Percentiles rank a stretch among this genome's conserved stretches.
phyloP scores from a whole-genome alignment of 2,329 filamentous ascomycete species.

The Magnaporthales sp. region DNA sequence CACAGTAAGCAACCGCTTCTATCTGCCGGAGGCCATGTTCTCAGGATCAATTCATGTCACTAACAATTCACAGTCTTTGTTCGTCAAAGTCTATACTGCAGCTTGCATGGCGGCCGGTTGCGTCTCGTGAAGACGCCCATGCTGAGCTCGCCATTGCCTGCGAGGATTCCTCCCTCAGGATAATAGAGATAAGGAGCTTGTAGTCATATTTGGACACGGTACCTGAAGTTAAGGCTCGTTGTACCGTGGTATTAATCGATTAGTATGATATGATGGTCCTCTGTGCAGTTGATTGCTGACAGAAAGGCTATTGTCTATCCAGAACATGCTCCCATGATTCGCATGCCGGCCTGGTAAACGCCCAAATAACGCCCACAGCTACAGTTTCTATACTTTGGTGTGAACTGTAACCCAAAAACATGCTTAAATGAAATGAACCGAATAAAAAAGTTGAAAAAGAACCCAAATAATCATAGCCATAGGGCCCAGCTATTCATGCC shows the following conservation, averaged over 20 bases:
- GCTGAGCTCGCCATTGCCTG: slow-evolving; percentile 44
- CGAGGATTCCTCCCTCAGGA: slow-evolving; percentile 51
- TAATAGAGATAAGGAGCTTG: slow-evolving; percentile 36
- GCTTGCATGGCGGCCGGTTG: slow-evolving; percentile 57
- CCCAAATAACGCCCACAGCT: not conserved
- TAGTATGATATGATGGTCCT: not conserved
- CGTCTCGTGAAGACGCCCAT: slow-evolving; percentile 10
- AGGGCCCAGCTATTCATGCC: not conserved
- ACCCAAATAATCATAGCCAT: not conserved
- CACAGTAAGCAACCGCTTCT: slow-evolving; percentile 26
- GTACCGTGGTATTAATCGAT: not conserved
- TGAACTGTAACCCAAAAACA: not conserved
- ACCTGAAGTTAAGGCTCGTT: not conserved
- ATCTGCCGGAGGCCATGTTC: not conserved
- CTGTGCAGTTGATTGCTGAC: not conserved
- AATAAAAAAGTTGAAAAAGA: not conserved
- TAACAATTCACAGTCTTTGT: slow-evolving; percentile 29
- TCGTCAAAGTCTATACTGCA: slow-evolving; percentile 59
- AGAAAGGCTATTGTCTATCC: not conserved
- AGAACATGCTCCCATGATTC: not conserved
- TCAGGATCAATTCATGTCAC: not conserved
- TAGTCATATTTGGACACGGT: slow-evolving; percentile 8
- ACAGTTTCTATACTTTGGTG: not conserved
- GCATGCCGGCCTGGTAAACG: not conserved
- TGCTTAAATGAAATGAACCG: not conserved